Evolutionary conservation across 306 rosid genomes (phyloP).

Genomic region (Styphnolobium japonicum): DNA sequence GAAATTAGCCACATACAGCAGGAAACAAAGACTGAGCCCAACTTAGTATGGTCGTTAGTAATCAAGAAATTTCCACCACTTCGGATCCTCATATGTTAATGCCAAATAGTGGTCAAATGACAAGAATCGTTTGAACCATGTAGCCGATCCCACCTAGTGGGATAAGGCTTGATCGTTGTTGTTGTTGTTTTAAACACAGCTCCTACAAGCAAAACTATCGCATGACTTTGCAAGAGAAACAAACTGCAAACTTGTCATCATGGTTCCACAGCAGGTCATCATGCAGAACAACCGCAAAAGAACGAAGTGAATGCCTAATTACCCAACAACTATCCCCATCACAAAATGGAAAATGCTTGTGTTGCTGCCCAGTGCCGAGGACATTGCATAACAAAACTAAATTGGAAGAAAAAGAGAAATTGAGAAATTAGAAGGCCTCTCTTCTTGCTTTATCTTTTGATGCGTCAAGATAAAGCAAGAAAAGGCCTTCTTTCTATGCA

Average conservation of each 20-base stretch:
- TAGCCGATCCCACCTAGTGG: not conserved
- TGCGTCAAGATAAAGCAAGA: too few relatives aligned
- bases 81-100: not conserved
- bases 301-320: constrained; percentile 7
- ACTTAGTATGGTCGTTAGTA: not conserved
- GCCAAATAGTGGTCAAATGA: not conserved
- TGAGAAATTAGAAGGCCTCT: too few relatives aligned
- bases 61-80: not conserved
- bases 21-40: too few relatives aligned
- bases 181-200: not conserved
- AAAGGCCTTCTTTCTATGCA: too few relatives aligned
- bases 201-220: not conserved
- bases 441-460: too few relatives aligned
- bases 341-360: constrained; percentile 1
- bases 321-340: not conserved
- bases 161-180: not conserved
- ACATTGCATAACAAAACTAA: too few relatives aligned
- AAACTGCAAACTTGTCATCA: not conserved
- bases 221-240: not conserved
- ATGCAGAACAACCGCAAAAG: not conserved
- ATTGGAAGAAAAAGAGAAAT: not conserved
- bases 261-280: not conserved
- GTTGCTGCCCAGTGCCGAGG: not conserved
- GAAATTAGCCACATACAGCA: not conserved
- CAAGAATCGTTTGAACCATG: not conserved